phyloP scores from a whole-genome alignment of 805 yeast species.

The Pichia californica region DNA sequence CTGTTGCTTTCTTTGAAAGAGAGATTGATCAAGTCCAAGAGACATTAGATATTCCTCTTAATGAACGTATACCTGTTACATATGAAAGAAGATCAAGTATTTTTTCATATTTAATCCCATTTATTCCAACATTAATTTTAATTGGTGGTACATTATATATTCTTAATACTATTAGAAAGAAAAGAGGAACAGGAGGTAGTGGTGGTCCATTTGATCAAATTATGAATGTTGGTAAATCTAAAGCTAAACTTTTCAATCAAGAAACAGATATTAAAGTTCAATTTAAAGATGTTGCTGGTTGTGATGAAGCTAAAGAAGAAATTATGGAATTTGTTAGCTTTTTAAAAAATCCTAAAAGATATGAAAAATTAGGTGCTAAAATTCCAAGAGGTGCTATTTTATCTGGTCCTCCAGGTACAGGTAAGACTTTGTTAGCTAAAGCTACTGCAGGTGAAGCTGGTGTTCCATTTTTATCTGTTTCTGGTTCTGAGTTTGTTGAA shows the following conservation, averaged over 20 bases:
- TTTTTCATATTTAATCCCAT: constrained; percentile 57
- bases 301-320: constrained; percentile 94
- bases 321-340: constrained; percentile 97
- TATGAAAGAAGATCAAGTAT: constrained; percentile 69
- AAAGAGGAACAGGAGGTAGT: constrained; percentile 46
- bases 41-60: constrained; percentile 52
- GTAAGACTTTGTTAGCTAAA: constrained; percentile 93
- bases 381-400: constrained; percentile 97
- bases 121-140: constrained; percentile 83
- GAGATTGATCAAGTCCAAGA: constrained; percentile 71
- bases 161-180: constrained; percentile 23
- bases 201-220: constrained; percentile 79
- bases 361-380: constrained; percentile 90
- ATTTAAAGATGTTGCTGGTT: constrained; percentile 95
- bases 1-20: constrained; percentile 81
- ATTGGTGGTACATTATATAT: constrained; percentile 86
- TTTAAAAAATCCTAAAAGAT: constrained; percentile 82
- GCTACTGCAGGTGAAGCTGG: constrained; percentile 99
- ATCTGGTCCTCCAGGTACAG: constrained; percentile 99
- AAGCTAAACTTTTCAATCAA: constrained; percentile 85
- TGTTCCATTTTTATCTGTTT: constrained; percentile 91
- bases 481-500: constrained; percentile 96
- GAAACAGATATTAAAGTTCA: constrained; percentile 85
- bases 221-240: constrained; percentile 80
- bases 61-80: constrained; percentile 71